These are phyloP conservation scores for Apiospora sp. DNA, from an alignment of 2,329 filamentous ascomycete species.

Conservation along the genomic window DNA sequence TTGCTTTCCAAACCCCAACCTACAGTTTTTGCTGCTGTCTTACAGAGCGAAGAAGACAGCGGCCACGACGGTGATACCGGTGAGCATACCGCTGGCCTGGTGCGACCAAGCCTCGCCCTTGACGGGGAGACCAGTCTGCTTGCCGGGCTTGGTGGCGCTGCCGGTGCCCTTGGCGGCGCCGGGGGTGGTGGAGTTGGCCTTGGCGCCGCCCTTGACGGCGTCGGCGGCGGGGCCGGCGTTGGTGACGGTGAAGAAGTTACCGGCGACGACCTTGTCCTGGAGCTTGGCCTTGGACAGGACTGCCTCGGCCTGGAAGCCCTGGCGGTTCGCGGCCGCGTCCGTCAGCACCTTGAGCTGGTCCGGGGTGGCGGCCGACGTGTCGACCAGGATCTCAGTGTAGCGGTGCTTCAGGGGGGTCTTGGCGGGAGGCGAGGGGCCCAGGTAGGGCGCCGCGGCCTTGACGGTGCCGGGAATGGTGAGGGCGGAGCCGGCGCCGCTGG, in stretches of 20 bases:
- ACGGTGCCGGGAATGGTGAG: slow-evolving; percentile 33
- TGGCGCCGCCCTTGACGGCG: slow-evolving; percentile 23
- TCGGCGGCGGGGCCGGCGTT: slow-evolving; percentile 37
- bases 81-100: slow-evolving; percentile 34
- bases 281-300: slow-evolving; percentile 40
- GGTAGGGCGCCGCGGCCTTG: slow-evolving; percentile 37
- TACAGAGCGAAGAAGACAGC: slow-evolving; percentile 37
- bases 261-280: slow-evolving; percentile 42
- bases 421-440: slow-evolving; percentile 40
- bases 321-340: slow-evolving; percentile 36
- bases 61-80: slow-evolving; percentile 35
- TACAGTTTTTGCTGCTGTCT: neutral
- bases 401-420: slow-evolving; percentile 40
- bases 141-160: slow-evolving; percentile 30
- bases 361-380: slow-evolving; percentile 38
- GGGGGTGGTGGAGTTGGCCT: slow-evolving; percentile 27
- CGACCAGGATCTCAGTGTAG: slow-evolving; percentile 43
- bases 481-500: slow-evolving; percentile 36
- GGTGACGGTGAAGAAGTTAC: slow-evolving; percentile 46
- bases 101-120: slow-evolving; percentile 32
- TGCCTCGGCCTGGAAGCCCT: slow-evolving; percentile 36
- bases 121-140: slow-evolving; percentile 30
- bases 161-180: slow-evolving; percentile 30
- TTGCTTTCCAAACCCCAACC: neutral
- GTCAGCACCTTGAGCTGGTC: slow-evolving; percentile 36